Evolutionary conservation across 768 basidiomycete genomes (phyloP).

Genomic region (Mycena galericulata): DNA sequence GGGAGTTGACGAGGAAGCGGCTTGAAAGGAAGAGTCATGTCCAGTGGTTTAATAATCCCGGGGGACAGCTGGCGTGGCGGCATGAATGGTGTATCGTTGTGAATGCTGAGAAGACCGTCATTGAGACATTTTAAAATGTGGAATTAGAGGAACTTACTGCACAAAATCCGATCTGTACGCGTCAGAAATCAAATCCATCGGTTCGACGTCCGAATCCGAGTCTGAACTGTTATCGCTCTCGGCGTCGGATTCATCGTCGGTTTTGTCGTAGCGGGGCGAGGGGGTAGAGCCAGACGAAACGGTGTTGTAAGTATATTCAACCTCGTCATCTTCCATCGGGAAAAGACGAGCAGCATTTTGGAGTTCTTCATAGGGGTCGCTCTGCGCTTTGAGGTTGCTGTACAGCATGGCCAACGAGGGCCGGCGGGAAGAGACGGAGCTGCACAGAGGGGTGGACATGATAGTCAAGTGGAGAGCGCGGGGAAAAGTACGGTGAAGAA

Average conservation of each 20-base stretch:
- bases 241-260: constrained; percentile 31
- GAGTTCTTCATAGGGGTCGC: constrained; percentile 25
- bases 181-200: constrained; percentile 22
- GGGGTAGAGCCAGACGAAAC: constrained; percentile 8
- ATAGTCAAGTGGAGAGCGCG: background rate
- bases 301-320: constrained; percentile 8
- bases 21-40: constrained; percentile 1
- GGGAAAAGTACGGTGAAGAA: constrained; percentile 1
- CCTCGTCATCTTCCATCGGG: constrained; percentile 30
- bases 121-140: background rate
- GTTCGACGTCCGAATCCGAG: constrained; percentile 40
- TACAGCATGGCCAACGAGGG: constrained; percentile 28
- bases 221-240: constrained; percentile 36
- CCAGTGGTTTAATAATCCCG: constrained; percentile 14
- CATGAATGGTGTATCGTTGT: constrained; percentile 24
- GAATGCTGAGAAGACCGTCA: constrained; percentile 23
- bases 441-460: constrained; percentile 1
- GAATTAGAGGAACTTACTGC: constrained; percentile 4
- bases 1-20: background rate
- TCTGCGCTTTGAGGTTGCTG: constrained; percentile 24
- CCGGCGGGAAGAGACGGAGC: constrained; percentile 19
- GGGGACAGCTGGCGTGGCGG: constrained; percentile 26
- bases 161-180: constrained; percentile 12
- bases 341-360: constrained; percentile 25
- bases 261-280: constrained; percentile 13